Conservation (phyloP, 257 asterid species). For the Capsicum chinense region DNA sequence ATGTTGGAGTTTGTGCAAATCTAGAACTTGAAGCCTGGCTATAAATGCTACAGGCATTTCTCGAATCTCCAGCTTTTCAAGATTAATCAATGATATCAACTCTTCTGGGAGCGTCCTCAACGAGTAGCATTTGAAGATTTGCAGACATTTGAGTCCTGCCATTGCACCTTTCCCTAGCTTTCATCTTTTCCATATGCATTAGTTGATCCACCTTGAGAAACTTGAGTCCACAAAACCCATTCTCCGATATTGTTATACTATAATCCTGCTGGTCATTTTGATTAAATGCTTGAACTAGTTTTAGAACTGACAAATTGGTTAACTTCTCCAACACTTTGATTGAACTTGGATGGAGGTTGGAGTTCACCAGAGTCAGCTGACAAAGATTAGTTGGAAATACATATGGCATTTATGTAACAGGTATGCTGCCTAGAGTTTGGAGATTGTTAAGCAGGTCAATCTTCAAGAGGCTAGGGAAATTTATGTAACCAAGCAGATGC, state of each 20-base stretch:
- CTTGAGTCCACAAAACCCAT: conserved; percentile 26
- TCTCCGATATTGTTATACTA: background rate
- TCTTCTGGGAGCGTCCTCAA: conserved; percentile 20
- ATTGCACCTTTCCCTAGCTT: conserved; percentile 32
- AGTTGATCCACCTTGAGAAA: background rate
- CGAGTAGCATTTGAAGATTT: conserved; percentile 16
- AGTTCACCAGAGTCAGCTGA: conserved; percentile 11
- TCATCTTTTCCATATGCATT: background rate
- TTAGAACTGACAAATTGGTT: conserved; percentile 22
- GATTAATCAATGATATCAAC: conserved; percentile 11
- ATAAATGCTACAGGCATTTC: background rate
- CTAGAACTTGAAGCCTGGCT: background rate
- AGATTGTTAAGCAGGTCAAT: conserved; percentile 26
- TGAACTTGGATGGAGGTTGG: conserved; percentile 21
- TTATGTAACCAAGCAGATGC: conserved; percentile 21
- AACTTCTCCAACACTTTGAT: conserved; percentile 30
- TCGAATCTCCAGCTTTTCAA: conserved; percentile 27
- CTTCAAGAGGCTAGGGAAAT: background rate
- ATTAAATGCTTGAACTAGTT: background rate
- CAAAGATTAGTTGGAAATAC: conserved; percentile 36
- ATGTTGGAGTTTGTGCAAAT: background rate
- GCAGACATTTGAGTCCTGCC: conserved; percentile 25
- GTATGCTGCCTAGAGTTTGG: conserved; percentile 32
- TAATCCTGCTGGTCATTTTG: background rate
- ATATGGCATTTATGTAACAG: too few relatives aligned